Percentiles rank a stretch among this genome's conserved stretches.
Conservation (phyloP, 2,329 filamentous ascomycete species). For the Stagonosporopsis tanaceti region DNA sequence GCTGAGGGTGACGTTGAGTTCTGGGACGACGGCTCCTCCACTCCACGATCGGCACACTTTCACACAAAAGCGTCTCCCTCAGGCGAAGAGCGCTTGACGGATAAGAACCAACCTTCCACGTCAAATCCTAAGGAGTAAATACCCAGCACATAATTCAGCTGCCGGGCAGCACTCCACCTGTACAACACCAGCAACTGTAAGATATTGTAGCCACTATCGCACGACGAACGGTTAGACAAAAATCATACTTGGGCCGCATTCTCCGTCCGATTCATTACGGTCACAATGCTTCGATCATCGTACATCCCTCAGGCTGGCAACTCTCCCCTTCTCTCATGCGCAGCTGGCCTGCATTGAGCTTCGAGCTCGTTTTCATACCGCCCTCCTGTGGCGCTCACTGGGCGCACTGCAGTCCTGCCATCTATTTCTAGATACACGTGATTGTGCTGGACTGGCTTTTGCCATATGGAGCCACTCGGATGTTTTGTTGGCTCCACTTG, state of each 20-base stretch:
- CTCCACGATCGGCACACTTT: slow-evolving; percentile 46
- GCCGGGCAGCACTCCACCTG: slow-evolving; percentile 14
- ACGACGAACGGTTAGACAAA: slow-evolving; percentile 10
- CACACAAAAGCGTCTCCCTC: slow-evolving; percentile 39
- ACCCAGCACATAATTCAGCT: neutral
- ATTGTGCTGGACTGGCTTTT: neutral
- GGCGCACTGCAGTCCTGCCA: neutral
- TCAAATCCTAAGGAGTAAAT: slow-evolving; percentile 24
- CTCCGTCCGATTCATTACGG: neutral
- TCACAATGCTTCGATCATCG: neutral
- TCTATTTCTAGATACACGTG: neutral
- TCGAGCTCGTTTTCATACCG: neutral
- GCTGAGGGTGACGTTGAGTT: slow-evolving; percentile 90
- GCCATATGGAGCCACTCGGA: neutral
- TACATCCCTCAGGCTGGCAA: neutral
- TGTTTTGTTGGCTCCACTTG: neutral
- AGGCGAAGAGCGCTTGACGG: slow-evolving; percentile 33
- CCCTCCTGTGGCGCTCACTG: neutral
- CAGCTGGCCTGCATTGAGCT: slow-evolving; percentile 2
- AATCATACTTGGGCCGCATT: neutral
- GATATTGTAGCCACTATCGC: slow-evolving; percentile 8
- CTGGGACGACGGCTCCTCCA: slow-evolving; percentile 74
- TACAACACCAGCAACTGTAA: slow-evolving; percentile 19
- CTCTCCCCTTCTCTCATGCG: neutral
- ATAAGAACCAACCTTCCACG: slow-evolving; percentile 24